These are phyloP conservation scores for Moesziomyces globuligerus DNA, from an alignment of 1,284 basidiomycete genomes.

Conservation along the genomic window DNA sequence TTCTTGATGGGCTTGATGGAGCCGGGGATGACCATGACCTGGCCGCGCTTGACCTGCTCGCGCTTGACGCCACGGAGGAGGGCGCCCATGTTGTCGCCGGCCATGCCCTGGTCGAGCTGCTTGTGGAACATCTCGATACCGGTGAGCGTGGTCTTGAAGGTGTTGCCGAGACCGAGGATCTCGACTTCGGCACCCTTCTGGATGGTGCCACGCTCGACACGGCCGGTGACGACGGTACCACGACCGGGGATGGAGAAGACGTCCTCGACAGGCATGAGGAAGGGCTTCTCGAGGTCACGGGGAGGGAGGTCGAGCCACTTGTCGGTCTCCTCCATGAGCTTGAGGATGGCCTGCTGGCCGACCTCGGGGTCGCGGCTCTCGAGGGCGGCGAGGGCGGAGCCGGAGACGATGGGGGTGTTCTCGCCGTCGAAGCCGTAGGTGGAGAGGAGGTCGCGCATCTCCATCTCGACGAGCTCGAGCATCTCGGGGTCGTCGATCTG, in stretches of 20 bases:
- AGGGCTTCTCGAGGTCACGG: constrained; percentile 97
- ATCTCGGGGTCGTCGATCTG: constrained; percentile 96
- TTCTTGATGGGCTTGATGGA: constrained; percentile 95
- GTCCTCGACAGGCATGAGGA: constrained; percentile 96
- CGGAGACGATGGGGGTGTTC: constrained; percentile 94
- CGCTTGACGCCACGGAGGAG: constrained; percentile 96
- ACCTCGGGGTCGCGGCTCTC: constrained; percentile 83
- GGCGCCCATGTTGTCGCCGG: constrained; percentile 99
- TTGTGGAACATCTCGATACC: constrained; percentile 99
- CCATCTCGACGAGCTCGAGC: constrained; percentile 99
- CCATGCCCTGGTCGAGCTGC: constrained; percentile 96
- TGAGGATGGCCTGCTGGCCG: constrained; percentile 83
- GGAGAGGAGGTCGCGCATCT: constrained; percentile 96
- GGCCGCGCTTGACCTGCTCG: constrained; percentile 92
- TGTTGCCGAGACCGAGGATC: constrained; percentile 85
- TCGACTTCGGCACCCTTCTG: constrained; percentile 94
- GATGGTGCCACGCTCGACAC: constrained; percentile 93
- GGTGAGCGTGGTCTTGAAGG: constrained; percentile 91
- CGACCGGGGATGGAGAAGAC: constrained; percentile 98
- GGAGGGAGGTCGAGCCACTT: constrained; percentile 93
- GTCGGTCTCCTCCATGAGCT: constrained; percentile 89
- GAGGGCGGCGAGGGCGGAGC: constrained; percentile 93
- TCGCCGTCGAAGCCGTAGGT: constrained; percentile 93
- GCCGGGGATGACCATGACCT: constrained; percentile 88
- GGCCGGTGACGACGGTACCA: constrained; percentile 97